A percentile compares a stretch with the other conserved stretches of the same genome.
Evolutionary conservation across 106 monocot species (phyloP).

Genomic region (Gastrodia elata): DNA sequence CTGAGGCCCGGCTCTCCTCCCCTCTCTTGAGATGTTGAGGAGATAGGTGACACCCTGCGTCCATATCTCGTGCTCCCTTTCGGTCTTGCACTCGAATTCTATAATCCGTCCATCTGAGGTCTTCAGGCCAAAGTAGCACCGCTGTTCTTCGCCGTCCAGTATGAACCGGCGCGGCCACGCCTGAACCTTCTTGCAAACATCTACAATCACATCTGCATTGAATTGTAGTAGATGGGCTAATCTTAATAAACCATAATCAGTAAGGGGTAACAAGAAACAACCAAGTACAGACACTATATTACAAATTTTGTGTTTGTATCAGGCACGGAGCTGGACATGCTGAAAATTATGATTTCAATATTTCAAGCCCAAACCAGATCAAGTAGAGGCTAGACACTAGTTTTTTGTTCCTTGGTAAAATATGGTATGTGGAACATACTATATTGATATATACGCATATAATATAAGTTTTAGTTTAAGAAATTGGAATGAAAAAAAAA

Average conservation of each 20-base stretch:
- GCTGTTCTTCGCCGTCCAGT: constrained; percentile 62
- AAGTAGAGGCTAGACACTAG: too few species aligned
- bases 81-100: constrained; percentile 77
- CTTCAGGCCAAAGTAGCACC: constrained; percentile 73
- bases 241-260: neutral
- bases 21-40: constrained; percentile 26
- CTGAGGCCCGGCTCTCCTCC: constrained; percentile 10
- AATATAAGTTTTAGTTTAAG: too few species aligned
- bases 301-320: too few species aligned
- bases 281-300: too few species aligned
- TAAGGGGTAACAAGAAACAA: too few species aligned
- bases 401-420: too few species aligned
- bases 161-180: constrained; percentile 77
- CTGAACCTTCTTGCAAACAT: constrained; percentile 55
- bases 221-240: neutral
- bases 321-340: too few species aligned
- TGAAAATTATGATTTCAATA: too few species aligned
- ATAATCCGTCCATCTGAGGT: constrained; percentile 59
- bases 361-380: too few species aligned
- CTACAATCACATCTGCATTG: constrained; percentile 49
- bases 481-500: too few species aligned
- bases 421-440: too few species aligned
- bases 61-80: constrained; percentile 78
- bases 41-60: constrained; percentile 64
- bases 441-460: too few species aligned